Conservation (phyloP, 805 yeast species). For the Zygotorulaspora sp. region DNA sequence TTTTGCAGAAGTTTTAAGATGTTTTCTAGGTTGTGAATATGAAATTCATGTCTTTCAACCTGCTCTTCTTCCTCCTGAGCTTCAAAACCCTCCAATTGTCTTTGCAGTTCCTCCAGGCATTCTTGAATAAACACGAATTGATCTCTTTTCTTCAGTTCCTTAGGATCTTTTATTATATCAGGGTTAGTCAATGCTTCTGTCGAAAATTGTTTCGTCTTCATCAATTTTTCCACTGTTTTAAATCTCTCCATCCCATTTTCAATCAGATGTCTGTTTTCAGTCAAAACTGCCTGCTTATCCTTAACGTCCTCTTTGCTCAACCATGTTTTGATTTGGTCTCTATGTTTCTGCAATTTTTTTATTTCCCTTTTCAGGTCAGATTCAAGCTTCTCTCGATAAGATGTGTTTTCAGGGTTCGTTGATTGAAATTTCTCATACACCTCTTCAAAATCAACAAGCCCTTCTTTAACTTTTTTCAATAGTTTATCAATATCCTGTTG, state of each 20-base stretch:
- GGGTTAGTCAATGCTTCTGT: constrained; percentile 85
- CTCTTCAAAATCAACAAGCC: constrained; percentile 77
- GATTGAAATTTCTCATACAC: constrained; percentile 79
- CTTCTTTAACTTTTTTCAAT: constrained; percentile 88
- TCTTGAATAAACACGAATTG: constrained; percentile 64
- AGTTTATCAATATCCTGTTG: constrained; percentile 85
- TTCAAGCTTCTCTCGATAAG: constrained; percentile 92
- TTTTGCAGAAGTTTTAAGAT: constrained; percentile 73
- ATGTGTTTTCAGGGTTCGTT: constrained; percentile 60
- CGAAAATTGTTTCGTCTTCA: constrained; percentile 90
- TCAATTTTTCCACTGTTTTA: constrained; percentile 87
- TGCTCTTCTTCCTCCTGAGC: constrained; percentile 61
- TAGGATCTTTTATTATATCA: constrained; percentile 61
- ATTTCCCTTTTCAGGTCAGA: constrained; percentile 90
- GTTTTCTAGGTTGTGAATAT: constrained; percentile 70
- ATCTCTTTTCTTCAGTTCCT: constrained; percentile 72
- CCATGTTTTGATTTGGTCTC: constrained; percentile 97
- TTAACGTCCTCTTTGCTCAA: constrained; percentile 85
- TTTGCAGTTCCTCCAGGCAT: constrained; percentile 71
- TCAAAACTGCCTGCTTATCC: constrained; percentile 68
- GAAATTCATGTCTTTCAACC: constrained; percentile 73
- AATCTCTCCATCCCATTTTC: constrained; percentile 89
- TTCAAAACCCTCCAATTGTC: constrained; percentile 75
- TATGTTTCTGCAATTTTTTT: constrained; percentile 84
- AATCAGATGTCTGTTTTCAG: constrained; percentile 69